Evolutionary conservation across 441 rosid species (phyloP).

Genomic region (Erodium trifolium): DNA sequence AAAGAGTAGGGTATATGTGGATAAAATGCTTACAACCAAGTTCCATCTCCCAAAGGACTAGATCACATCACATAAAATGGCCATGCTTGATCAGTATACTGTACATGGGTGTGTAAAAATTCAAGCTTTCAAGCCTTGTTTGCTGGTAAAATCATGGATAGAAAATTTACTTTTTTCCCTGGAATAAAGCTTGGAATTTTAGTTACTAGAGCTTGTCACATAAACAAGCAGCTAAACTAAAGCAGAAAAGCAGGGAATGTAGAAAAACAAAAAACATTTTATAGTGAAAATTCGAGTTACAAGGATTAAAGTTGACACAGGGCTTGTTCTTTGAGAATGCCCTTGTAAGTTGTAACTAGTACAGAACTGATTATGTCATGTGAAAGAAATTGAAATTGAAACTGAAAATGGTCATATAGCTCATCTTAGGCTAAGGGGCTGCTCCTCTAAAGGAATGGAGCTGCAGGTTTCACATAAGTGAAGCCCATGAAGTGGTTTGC

Average conservation of each 20-base stretch:
- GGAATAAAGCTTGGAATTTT: background rate
- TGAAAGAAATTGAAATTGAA: background rate
- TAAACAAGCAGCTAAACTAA: too few relatives aligned
- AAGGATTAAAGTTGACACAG: background rate
- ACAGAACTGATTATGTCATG: background rate
- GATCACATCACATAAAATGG: background rate
- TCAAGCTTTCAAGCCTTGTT: too few relatives aligned
- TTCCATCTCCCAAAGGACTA: background rate
- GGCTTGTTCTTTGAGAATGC: background rate
- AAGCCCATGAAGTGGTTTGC: conserved; percentile 62
- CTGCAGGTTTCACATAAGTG: conserved; percentile 65
- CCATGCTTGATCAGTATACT: too few relatives aligned
- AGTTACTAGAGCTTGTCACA: too few relatives aligned
- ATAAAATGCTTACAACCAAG: conserved; percentile 10
- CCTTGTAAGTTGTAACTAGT: background rate
- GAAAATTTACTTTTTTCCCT: background rate
- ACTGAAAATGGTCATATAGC: background rate
- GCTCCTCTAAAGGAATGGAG: conserved; percentile 41
- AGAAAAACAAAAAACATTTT: background rate
- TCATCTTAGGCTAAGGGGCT: conserved; percentile 21
- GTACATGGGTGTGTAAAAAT: background rate
- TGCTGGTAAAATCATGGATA: too few relatives aligned
- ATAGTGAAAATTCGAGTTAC: background rate
- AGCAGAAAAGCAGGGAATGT: background rate
- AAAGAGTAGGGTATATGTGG: conserved; percentile 30